A percentile compares a stretch with the other conserved stretches of the same genome.
These are phyloP conservation scores for Trichomonascaceae sp. DNA, from an alignment of 1,139 yeast genomes.

Conservation along the genomic window DNA sequence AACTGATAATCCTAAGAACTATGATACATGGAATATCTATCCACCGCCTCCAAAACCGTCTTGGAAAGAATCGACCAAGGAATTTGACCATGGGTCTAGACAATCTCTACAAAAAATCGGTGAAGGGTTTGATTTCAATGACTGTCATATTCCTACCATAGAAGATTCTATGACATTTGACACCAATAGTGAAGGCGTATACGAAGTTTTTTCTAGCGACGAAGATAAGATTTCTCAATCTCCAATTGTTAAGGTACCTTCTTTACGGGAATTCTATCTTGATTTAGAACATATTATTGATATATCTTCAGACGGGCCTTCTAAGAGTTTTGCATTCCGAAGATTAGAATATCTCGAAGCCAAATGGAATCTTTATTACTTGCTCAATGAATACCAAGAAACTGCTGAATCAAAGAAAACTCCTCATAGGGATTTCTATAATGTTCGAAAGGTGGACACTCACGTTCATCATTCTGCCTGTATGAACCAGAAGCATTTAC, in stretches of 20 bases:
- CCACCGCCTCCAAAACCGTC: slow-evolving; percentile 95
- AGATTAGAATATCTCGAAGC: slow-evolving; percentile 92
- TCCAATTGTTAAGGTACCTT: slow-evolving; percentile 59
- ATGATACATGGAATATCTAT: slow-evolving; percentile 64
- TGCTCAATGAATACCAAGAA: slow-evolving; percentile 90
- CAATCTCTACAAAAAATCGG: slow-evolving; percentile 29
- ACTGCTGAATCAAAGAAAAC: slow-evolving; percentile 73
- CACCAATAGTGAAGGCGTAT: slow-evolving; percentile 61
- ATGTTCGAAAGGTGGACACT: slow-evolving; percentile 96
- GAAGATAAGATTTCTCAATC: slow-evolving; percentile 25
- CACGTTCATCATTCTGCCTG: slow-evolving; percentile 99
- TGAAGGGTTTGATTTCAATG: slow-evolving; percentile 53
- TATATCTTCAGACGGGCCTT: slow-evolving; percentile 89
- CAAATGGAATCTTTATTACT: slow-evolving; percentile 85
- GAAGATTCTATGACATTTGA: slow-evolving; percentile 41
- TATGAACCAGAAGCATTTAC: slow-evolving; percentile 95
- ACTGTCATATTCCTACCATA: slow-evolving; percentile 60
- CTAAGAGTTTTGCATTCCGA: slow-evolving; percentile 94
- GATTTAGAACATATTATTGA: slow-evolving; percentile 68
- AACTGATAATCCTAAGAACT: slow-evolving; percentile 76
- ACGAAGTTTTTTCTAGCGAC: slow-evolving; percentile 47
- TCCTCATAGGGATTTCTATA: slow-evolving; percentile 96
- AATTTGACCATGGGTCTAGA: slow-evolving; percentile 32
- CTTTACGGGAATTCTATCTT: slow-evolving; percentile 71
- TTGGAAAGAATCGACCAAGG: slow-evolving; percentile 66